Base-by-base conservation (phyloP, 805 yeast species). In the Schwanniomyces yamadae region DNA sequence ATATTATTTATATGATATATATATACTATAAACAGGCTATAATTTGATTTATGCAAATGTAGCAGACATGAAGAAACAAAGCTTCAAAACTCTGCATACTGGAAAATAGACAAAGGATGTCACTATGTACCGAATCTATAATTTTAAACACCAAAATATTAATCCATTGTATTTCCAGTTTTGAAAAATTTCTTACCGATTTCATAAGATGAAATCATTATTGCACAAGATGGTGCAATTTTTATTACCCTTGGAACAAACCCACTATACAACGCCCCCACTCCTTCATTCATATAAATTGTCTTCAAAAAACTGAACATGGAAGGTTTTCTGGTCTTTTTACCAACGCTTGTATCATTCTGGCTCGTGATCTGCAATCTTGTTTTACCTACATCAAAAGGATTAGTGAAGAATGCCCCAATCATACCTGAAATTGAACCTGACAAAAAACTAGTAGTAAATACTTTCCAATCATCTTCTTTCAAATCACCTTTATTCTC, bases 331-430 rank as follows among this genome's bases (percentile, higher is more conserved):
- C 55, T 49, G 12, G 23, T 13, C 26, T 30, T 30, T 24, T 31
- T 33, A 14, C 41, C 45, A 11, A 23, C 19, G 18, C 18, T 30
- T 6, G 22, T 30, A 9, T 40, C 45, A 8, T 48, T 42, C 17
- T 58, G 56, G 46, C 63, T 86, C 73, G 68, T 57, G 30, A 69
- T 65, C 59, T 93, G 99, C 41, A 87, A 66, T 50, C 98, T 71
- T 4, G 99, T 93, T 53, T 93, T 93, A 4, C 97, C 98, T 7
- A 93, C 99, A 57, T 93, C 99, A 51, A 93, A 93, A 1, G 99
- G 98, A 39, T 95, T 89, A 1, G 99, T 93, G 27, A 75, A 65
- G 2, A 91, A 48, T 0, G 98, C 96, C 0, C 97, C 96, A 4
- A 85, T 62, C 0, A 84, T 59, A 1, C 99, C 99, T 4, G 95